phyloP scores from a whole-genome alignment of 352 stramenopile genomes.

The Aphanomyces invadans region DNA sequence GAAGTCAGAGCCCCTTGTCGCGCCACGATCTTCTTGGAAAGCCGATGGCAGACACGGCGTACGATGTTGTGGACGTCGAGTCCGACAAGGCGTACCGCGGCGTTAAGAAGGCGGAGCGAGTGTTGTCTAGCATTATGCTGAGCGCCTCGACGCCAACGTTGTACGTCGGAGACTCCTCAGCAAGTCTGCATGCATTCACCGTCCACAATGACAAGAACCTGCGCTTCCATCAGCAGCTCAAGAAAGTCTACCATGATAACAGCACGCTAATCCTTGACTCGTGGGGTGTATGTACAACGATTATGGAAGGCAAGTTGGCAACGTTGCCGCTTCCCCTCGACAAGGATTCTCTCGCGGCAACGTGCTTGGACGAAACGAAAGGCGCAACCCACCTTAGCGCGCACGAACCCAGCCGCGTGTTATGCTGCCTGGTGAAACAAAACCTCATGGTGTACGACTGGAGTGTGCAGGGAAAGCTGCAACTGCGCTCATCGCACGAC shows the following conservation, averaged over 20 bases:
- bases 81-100: constrained; percentile 37
- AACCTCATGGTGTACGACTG: constrained; percentile 69
- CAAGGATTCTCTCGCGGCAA: constrained; percentile 30
- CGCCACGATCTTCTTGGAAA: background rate
- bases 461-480: constrained; percentile 44
- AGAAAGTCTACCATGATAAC: constrained; percentile 48
- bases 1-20: background rate
- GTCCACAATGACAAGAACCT: constrained; percentile 38
- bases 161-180: constrained; percentile 50
- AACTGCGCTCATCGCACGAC: constrained; percentile 51
- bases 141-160: constrained; percentile 40
- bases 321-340: constrained; percentile 55
- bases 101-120: constrained; percentile 13
- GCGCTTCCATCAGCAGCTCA: constrained; percentile 49
- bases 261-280: constrained; percentile 44
- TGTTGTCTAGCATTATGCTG: constrained; percentile 37
- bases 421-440: constrained; percentile 52
- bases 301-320: constrained; percentile 49
- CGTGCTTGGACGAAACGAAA: constrained; percentile 55
- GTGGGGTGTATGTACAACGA: constrained; percentile 59
- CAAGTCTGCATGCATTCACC: constrained; percentile 37
- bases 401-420: constrained; percentile 45
- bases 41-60: constrained; percentile 25
- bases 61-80: constrained; percentile 42
- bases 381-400: constrained; percentile 42